Evolutionary conservation across 495 filamentous ascomycete species (phyloP).

Genomic region (Aspergillus nidulans): DNA sequence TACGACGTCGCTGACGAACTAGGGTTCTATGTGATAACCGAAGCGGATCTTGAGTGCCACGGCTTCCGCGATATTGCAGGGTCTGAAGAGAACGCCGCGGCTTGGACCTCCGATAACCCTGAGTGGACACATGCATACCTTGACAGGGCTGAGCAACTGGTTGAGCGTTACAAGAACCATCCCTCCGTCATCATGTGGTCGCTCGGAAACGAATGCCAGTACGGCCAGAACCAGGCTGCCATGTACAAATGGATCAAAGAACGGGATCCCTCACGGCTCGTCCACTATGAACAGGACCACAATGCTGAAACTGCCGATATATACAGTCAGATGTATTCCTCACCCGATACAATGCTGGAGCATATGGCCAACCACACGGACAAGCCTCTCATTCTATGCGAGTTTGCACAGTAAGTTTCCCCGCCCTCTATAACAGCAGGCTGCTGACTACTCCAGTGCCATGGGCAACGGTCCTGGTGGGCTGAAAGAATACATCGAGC

Average conservation of each 20-base stretch:
- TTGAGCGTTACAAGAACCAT: slow-evolving; percentile 14
- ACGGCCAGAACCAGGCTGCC: slow-evolving; percentile 9
- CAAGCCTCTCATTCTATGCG: slow-evolving; percentile 1
- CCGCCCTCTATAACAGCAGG: neutral
- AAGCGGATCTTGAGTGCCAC: slow-evolving; percentile 5
- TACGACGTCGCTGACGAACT: slow-evolving; percentile 1
- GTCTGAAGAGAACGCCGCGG: neutral
- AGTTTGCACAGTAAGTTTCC: slow-evolving; percentile 9
- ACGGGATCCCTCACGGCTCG: slow-evolving; percentile 3
- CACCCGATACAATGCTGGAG: neutral
- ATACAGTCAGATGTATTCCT: slow-evolving; percentile 9
- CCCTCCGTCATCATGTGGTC: slow-evolving; percentile 10
- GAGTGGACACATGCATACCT: slow-evolving; percentile 11
- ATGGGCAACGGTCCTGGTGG: slow-evolving; percentile 15
- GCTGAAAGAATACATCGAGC: slow-evolving; percentile 8
- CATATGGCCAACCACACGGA: neutral
- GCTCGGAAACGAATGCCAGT: slow-evolving; percentile 10
- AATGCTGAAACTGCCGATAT: slow-evolving; percentile 5
- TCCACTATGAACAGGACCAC: slow-evolving; percentile 11
- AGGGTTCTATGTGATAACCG: neutral
- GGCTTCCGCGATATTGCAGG: slow-evolving; percentile 1
- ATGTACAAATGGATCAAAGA: slow-evolving; percentile 12
- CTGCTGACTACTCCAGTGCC: neutral
- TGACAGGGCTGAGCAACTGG: slow-evolving; percentile 5
- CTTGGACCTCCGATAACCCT: slow-evolving; percentile 12